Base-by-base conservation (phyloP, 805 yeast species). In the Cyberlindnera petersonii region DNA sequence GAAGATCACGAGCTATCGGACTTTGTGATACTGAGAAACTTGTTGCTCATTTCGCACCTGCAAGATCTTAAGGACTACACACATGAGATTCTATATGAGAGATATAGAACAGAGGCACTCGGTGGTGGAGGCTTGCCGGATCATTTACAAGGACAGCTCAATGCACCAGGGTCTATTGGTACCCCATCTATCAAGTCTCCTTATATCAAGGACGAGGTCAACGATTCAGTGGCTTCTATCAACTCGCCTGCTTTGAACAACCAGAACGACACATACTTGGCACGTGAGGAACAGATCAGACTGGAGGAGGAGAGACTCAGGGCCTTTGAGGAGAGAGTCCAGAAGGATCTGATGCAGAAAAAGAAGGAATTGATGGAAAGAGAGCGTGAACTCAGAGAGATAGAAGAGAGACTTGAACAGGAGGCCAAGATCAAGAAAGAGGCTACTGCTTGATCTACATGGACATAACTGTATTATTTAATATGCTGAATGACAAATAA, bases 11-110 rank as follows among this genome's bases (percentile, higher is more conserved):
- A 81, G 39, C 72, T 76, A 46, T 82, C 87, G 48, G 96, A 88
- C 62, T 84, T 88, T 58, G 75, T 86, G 31, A 74, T 84, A 29
- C 71, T 88, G 60, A 79, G 88, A 60, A 86, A 86, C 55, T 77
- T 88, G 4, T 66, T 88, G 43, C 73, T 88, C 55, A 82, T 85
- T 53, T 79, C 93, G 14, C 96, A 87, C 64, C 72, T 88, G 62
- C 81, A 81, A 58, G 96, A 88, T 58, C 77, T 88, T 62, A 86
- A 86, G 64, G 96, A 88, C 53, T 72, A 76, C 55, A 88, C 97
- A 7, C 94, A 85, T 59, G 95, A 87, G 59, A 74, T 80, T 28
- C 67, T 88, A 47, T 88, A 88, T 61, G 97, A 88, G 62, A 81
- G 79, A 58, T 88, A 88, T 64, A 81, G 97, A 72, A 85, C 96